phyloP scores from a whole-genome alignment of 768 basidiomycete species.

The Ephemerocybe angulata region DNA sequence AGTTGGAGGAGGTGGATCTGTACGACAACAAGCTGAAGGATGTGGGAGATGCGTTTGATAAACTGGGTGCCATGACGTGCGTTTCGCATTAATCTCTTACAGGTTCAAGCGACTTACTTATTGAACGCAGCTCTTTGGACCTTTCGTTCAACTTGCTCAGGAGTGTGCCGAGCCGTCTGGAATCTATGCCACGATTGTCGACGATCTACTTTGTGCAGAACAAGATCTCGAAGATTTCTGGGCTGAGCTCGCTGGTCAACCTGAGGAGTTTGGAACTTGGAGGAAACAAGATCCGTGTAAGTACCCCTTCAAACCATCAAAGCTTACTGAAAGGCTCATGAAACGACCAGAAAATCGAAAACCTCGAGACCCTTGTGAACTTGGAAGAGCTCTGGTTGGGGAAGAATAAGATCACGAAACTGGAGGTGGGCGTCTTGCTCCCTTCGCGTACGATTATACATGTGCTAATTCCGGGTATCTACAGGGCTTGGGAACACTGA shows the following conservation, averaged over 20 bases:
- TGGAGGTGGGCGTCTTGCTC: slow-evolving; percentile 43
- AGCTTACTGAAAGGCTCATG: too few species aligned
- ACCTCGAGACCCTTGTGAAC: slow-evolving; percentile 72
- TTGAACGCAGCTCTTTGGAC: slow-evolving; percentile 64
- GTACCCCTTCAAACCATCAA: slow-evolving; percentile 31
- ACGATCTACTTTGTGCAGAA: slow-evolving; percentile 97
- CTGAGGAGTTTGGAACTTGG: slow-evolving; percentile 88
- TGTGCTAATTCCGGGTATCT: background rate
- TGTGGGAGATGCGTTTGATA: slow-evolving; percentile 62
- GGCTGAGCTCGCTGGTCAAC: slow-evolving; percentile 51
- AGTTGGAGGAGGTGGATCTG: slow-evolving; percentile 86
- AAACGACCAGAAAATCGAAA: slow-evolving; percentile 72
- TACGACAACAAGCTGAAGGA: slow-evolving; percentile 94
- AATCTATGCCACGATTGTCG: slow-evolving; percentile 54
- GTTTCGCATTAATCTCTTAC: slow-evolving; percentile 19
- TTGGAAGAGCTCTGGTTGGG: slow-evolving; percentile 95
- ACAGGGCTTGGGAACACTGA: slow-evolving; percentile 68
- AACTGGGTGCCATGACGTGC: slow-evolving; percentile 53
- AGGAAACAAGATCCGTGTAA: slow-evolving; percentile 85
- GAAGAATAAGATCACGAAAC: slow-evolving; percentile 91
- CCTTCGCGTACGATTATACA: slow-evolving; percentile 32
- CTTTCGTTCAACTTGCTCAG: slow-evolving; percentile 92
- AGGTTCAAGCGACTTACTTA: slow-evolving; percentile 2
- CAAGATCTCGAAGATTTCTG: slow-evolving; percentile 77
- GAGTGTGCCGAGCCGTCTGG: slow-evolving; percentile 59